Evolutionary conservation across 148 eudicot genomes (phyloP).

Genomic region (Chenopodium suecicum): DNA sequence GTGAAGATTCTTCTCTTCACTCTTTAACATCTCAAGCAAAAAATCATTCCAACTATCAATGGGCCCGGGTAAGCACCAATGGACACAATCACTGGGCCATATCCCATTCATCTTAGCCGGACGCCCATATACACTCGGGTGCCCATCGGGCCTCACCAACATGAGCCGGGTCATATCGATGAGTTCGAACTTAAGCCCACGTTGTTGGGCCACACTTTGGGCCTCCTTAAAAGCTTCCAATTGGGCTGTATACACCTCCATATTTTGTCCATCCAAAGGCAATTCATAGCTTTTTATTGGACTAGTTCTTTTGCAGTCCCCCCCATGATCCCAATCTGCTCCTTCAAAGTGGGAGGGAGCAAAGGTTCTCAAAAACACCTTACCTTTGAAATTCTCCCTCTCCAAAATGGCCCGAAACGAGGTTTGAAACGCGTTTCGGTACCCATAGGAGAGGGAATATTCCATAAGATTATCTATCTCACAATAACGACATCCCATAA

Average conservation of each 20-base stretch:
- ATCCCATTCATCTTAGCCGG: slow-evolving; percentile 43
- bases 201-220: slow-evolving; percentile 34
- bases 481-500: slow-evolving; percentile 66
- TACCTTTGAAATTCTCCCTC: slow-evolving; percentile 39
- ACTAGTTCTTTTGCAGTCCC: slow-evolving; percentile 45
- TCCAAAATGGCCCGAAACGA: slow-evolving; percentile 53
- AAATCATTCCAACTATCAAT: slow-evolving; percentile 66
- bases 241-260: slow-evolving; percentile 48
- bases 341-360: slow-evolving; percentile 69
- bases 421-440: slow-evolving; percentile 52
- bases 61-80: slow-evolving; percentile 84
- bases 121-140: slow-evolving; percentile 60
- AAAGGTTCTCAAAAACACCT: slow-evolving; percentile 49
- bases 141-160: slow-evolving; percentile 70
- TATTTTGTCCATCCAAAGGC: slow-evolving; percentile 35
- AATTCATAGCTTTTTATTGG: slow-evolving; percentile 48
- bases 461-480: slow-evolving; percentile 36
- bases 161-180: slow-evolving; percentile 52
- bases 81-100: slow-evolving; percentile 61
- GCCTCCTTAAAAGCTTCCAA: slow-evolving; percentile 53
- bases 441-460: slow-evolving; percentile 45
- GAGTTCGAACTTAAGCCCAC: slow-evolving; percentile 38
- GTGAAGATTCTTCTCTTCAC: slow-evolving; percentile 22
- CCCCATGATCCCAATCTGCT: slow-evolving; percentile 63
- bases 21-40: slow-evolving; percentile 52